phyloP scores from a whole-genome alignment of 257 asterid genomes.

The Solanum virginianum region DNA sequence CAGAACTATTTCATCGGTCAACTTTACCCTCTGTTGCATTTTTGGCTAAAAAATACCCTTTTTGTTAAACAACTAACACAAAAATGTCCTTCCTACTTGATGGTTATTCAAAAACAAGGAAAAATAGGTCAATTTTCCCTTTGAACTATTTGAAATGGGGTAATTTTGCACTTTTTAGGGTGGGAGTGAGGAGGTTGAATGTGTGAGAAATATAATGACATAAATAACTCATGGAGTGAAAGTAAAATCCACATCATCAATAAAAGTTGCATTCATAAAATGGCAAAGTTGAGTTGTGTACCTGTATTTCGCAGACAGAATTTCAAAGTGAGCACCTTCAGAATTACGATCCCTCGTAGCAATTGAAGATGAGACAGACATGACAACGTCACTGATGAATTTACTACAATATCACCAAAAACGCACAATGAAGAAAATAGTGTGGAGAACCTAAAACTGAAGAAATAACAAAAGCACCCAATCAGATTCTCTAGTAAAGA shows the following conservation, averaged over 20 bases:
- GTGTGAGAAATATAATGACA: no score
- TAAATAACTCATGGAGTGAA: background rate
- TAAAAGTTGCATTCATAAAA: background rate
- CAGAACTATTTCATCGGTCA: background rate
- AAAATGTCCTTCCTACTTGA: no score
- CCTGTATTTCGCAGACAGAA: constrained; percentile 82
- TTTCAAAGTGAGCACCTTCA: constrained; percentile 92
- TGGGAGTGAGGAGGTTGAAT: no score
- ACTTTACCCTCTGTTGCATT: background rate
- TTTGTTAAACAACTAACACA: no score
- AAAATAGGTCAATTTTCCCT: no score
- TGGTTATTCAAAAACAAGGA: no score
- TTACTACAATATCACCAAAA: constrained; percentile 40
- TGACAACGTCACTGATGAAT: constrained; percentile 76
- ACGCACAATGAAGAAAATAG: background rate
- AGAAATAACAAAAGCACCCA: background rate
- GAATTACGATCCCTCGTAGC: constrained; percentile 74
- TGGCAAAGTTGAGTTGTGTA: background rate
- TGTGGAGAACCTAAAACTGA: background rate
- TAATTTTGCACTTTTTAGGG: no score
- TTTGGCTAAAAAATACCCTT: no score
- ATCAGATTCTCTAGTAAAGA: background rate
- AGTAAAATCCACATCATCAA: background rate
- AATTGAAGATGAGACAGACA: constrained; percentile 84
- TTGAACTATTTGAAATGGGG: no score